Conservation (phyloP, 1,139 yeast genomes). For the Wickerhamomyces sp. region DNA sequence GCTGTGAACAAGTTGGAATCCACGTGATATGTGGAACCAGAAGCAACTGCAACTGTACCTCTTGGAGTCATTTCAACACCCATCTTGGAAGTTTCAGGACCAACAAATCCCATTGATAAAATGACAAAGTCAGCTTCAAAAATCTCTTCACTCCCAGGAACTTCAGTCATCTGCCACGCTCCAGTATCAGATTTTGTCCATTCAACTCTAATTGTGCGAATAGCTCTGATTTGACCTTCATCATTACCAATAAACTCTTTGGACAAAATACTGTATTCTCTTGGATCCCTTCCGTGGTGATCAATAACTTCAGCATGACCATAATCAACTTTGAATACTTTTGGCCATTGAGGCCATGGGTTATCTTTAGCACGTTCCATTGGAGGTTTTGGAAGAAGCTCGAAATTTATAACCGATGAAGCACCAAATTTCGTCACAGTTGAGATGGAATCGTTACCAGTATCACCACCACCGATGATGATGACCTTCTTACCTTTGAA, state of each 20-base stretch:
- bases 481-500: slow-evolving; percentile 85
- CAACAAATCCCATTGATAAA: slow-evolving; percentile 95
- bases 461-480: slow-evolving; percentile 99
- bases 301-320: slow-evolving; percentile 95
- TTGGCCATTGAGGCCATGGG: slow-evolving; percentile 99
- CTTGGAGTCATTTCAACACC: slow-evolving; percentile 71
- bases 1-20: slow-evolving; percentile 80
- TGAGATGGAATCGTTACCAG: slow-evolving; percentile 98
- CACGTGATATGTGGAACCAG: slow-evolving; percentile 69
- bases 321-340: slow-evolving; percentile 94
- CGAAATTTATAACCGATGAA: slow-evolving; percentile 91
- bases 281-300: slow-evolving; percentile 95
- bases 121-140: slow-evolving; percentile 94
- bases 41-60: slow-evolving; percentile 76
- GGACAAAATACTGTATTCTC: slow-evolving; percentile 92
- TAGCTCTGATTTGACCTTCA: slow-evolving; percentile 88
- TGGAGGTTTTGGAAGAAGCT: slow-evolving; percentile 90
- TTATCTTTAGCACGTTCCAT: slow-evolving; percentile 83
- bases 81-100: slow-evolving; percentile 85
- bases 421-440: slow-evolving; percentile 98
- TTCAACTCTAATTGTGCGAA: slow-evolving; percentile 93
- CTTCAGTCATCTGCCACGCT: slow-evolving; percentile 99
- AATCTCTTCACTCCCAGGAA: slow-evolving; percentile 89
- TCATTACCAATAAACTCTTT: slow-evolving; percentile 95
- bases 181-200: slow-evolving; percentile 96